phyloP scores from a whole-genome alignment of 2,329 filamentous ascomycete species.

The Dactylellina haptotyla region DNA sequence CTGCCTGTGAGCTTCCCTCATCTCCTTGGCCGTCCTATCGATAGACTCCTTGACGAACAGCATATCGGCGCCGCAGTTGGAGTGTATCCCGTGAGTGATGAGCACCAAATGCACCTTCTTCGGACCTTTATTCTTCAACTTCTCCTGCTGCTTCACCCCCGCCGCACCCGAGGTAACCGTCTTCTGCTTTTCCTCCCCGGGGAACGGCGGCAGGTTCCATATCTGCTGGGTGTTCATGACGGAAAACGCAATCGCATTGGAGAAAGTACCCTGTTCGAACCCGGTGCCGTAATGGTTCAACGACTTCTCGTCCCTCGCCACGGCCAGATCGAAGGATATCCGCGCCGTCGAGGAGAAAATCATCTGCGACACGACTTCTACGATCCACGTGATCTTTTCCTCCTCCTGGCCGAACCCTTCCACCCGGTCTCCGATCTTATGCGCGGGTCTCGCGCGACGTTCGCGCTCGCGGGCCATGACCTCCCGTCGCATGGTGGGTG shows the following conservation, averaged over 20 bases:
- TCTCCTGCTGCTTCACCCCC: conserved; percentile 34
- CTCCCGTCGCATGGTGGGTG: conserved; percentile 75
- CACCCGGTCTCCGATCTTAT: conserved; percentile 35
- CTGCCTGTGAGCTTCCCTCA: conserved; percentile 71
- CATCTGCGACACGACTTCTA: conserved; percentile 91
- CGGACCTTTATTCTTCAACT: conserved; percentile 66
- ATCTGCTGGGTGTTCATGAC: conserved; percentile 88
- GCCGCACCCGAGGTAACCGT: conserved; percentile 28
- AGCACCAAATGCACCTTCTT: conserved; percentile 91
- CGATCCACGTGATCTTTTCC: conserved; percentile 80
- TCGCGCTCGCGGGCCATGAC: conserved; percentile 46
- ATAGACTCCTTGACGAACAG: conserved; percentile 97
- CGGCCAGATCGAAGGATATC: conserved; percentile 85
- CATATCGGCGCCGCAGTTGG: conserved; percentile 96
- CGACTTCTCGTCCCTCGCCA: conserved; percentile 86
- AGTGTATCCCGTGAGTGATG: conserved; percentile 92
- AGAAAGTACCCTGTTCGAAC: conserved; percentile 66
- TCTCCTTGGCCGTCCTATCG: conserved; percentile 80
- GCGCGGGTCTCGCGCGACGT: conserved; percentile 19
- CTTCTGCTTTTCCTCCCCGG: conserved; percentile 66
- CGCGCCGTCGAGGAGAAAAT: conserved; percentile 90
- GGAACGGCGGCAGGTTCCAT: conserved; percentile 91
- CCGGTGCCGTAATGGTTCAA: conserved; percentile 61
- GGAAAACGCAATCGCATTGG: conserved; percentile 77
- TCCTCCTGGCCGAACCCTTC: conserved; percentile 60